A percentile compares a stretch with the other conserved stretches of the same genome.
Evolutionary conservation across 2,329 filamentous ascomycete species (phyloP).

Genomic region (Penicillium sumatraense): DNA sequence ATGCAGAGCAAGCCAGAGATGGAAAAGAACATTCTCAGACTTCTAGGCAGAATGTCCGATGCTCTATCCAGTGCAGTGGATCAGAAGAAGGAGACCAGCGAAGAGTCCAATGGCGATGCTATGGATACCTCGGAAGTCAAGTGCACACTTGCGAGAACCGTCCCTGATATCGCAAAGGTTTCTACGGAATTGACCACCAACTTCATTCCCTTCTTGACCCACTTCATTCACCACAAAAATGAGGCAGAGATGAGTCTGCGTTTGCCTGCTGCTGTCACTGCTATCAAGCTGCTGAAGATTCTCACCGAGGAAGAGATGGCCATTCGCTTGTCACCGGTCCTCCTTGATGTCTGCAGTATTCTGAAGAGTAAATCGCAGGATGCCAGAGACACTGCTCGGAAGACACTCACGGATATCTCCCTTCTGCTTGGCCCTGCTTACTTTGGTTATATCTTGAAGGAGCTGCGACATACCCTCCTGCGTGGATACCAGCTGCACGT

Average conservation of each 20-base stretch:
- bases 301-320: conserved; percentile 75
- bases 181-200: conserved; percentile 72
- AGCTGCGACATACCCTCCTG: conserved; percentile 79
- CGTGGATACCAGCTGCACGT: conserved; percentile 94
- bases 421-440: conserved; percentile 78
- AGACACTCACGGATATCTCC: conserved; percentile 83
- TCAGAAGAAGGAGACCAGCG: conserved; percentile 27
- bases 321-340: conserved; percentile 75
- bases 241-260: conserved; percentile 92
- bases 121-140: conserved; percentile 37
- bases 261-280: conserved; percentile 84
- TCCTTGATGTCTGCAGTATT: conserved; percentile 92
- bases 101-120: conserved; percentile 28
- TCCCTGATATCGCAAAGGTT: conserved; percentile 71
- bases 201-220: conserved; percentile 78
- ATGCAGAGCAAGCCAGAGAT: conserved; percentile 78
- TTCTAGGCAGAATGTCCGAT: conserved; percentile 82
- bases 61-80: conserved; percentile 64
- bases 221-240: conserved; percentile 90
- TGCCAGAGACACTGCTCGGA: conserved; percentile 86
- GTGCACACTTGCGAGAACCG: conserved; percentile 62
- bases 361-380: conserved; percentile 87
- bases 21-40: conserved; percentile 82
- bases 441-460: conserved; percentile 91
- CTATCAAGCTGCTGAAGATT: conserved; percentile 83